A percentile compares a stretch with the other conserved stretches of the same genome.
Evolutionary conservation across 2,329 filamentous ascomycete genomes (phyloP).

Genomic region (Trichoderma citrinoviride): DNA sequence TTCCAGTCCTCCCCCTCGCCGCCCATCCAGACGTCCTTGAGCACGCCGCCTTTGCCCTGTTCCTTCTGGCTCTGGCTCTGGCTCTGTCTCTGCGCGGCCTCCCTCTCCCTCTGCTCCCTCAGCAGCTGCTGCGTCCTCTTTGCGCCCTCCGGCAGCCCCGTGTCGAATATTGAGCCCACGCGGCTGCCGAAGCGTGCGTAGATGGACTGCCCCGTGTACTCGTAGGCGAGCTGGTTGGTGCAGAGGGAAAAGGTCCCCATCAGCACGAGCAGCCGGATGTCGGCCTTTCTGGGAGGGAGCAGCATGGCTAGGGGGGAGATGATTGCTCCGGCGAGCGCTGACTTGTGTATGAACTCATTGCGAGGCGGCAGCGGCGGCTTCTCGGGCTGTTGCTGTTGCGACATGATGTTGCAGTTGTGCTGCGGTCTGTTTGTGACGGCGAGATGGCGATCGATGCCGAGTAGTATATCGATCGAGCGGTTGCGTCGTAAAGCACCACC

Average conservation of each 20-base stretch:
- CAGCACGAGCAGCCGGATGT: slow-evolving; percentile 51
- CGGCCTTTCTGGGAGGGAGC: slow-evolving; percentile 51
- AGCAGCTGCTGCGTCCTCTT: slow-evolving; percentile 47
- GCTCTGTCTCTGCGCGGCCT: slow-evolving; percentile 32
- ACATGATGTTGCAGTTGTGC: slow-evolving; percentile 27
- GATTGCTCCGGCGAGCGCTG: slow-evolving; percentile 48
- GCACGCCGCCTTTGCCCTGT: slow-evolving; percentile 35
- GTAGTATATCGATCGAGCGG: too few species aligned
- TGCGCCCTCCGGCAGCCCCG: slow-evolving; percentile 57
- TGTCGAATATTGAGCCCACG: slow-evolving; percentile 45
- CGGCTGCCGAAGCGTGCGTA: slow-evolving; percentile 47
- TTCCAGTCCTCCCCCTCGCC: slow-evolving; percentile 55
- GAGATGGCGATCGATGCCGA: not conserved
- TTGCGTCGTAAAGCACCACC: too few species aligned
- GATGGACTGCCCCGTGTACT: slow-evolving; percentile 56
- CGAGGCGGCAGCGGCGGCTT: slow-evolving; percentile 34
- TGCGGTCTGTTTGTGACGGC: not conserved
- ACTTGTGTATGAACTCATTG: slow-evolving; percentile 45
- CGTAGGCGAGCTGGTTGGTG: slow-evolving; percentile 54
- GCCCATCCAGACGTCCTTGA: slow-evolving; percentile 58
- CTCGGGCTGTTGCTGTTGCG: slow-evolving; percentile 31
- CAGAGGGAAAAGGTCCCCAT: slow-evolving; percentile 50
- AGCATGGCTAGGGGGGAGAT: slow-evolving; percentile 48
- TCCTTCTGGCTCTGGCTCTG: slow-evolving; percentile 24
- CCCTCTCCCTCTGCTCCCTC: slow-evolving; percentile 45